Evolutionary conservation across 2,329 filamentous ascomycete species (phyloP).

Genomic region (Phoma herbarum): DNA sequence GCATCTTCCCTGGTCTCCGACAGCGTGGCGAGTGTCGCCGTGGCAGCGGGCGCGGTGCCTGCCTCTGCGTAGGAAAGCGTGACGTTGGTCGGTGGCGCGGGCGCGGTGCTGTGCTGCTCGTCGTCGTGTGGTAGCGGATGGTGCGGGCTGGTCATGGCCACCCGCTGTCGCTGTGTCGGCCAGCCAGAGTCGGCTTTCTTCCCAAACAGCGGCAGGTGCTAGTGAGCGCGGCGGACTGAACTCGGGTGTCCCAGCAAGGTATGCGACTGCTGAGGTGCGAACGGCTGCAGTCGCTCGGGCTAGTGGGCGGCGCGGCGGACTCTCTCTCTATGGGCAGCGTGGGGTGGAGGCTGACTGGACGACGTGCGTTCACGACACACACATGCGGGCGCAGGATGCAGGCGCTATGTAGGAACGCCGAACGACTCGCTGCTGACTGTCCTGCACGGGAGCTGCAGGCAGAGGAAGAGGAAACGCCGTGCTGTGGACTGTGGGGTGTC

Average conservation of each 20-base stretch:
- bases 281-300: conserved; percentile 12
- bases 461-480: too few relatives aligned
- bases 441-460: too few relatives aligned
- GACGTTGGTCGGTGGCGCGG: conserved; percentile 25
- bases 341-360: conserved; percentile 19
- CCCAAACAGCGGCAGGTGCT: background rate
- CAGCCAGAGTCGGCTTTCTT: conserved; percentile 5
- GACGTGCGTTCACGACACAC: conserved; percentile 16
- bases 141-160: conserved; percentile 42
- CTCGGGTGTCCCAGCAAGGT: too few relatives aligned
- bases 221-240: conserved; percentile 3
- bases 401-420: conserved; percentile 20
- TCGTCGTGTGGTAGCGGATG: conserved; percentile 18
- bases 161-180: conserved; percentile 11
- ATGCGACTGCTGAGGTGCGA: conserved; percentile 9
- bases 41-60: conserved; percentile 30
- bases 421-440: conserved; percentile 16
- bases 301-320: conserved; percentile 16
- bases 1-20: conserved; percentile 39
- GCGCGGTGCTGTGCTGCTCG: conserved; percentile 7
- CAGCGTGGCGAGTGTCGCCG: conserved; percentile 41
- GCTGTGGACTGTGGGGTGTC: conserved; percentile 16
- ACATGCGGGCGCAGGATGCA: conserved; percentile 13
- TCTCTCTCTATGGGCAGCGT: conserved; percentile 12
- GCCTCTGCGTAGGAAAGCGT: conserved; percentile 11